Conservation (phyloP, 345 rosid genomes). For the Salix purpurea region DNA sequence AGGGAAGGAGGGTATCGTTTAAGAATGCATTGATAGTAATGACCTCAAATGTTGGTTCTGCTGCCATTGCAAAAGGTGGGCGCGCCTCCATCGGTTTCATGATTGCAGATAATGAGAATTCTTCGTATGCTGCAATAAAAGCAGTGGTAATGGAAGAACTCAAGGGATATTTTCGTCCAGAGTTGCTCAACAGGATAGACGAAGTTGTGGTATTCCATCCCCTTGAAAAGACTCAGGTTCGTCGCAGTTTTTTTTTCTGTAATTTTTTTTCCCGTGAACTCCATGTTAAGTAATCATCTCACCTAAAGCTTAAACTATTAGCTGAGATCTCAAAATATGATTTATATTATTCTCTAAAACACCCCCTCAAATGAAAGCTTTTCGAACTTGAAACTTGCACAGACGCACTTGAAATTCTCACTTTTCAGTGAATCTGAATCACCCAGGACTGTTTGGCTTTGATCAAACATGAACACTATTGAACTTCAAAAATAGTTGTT, state of each 20-base stretch:
- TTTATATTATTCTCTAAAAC: no score
- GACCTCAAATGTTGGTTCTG: conserved; percentile 93
- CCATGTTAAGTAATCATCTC: no score
- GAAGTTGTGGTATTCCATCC: conserved; percentile 87
- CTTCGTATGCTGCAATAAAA: conserved; percentile 74
- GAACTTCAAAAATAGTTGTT: background rate
- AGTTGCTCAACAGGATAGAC: conserved; percentile 89
- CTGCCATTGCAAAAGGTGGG: conserved; percentile 85
- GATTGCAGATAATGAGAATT: conserved; percentile 44
- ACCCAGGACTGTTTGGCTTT: no score
- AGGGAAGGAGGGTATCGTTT: conserved; percentile 94
- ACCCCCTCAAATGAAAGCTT: no score
- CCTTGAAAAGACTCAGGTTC: conserved; percentile 85
- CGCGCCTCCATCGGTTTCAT: conserved; percentile 67
- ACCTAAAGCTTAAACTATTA: no score
- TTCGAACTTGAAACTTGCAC: no score
- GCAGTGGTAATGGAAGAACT: conserved; percentile 79
- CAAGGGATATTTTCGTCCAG: conserved; percentile 85
- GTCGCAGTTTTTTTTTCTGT: conserved; percentile 15
- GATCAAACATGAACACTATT: background rate
- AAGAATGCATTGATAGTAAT: conserved; percentile 88
- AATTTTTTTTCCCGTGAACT: background rate
- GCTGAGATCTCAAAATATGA: no score
- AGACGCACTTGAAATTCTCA: background rate
- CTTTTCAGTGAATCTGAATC: background rate